Evolutionary conservation across 371 early-diverging fungal species (phyloP), one percentile per base, ranked within the genome.

Genomic region (Mortierella sp.): DNA sequence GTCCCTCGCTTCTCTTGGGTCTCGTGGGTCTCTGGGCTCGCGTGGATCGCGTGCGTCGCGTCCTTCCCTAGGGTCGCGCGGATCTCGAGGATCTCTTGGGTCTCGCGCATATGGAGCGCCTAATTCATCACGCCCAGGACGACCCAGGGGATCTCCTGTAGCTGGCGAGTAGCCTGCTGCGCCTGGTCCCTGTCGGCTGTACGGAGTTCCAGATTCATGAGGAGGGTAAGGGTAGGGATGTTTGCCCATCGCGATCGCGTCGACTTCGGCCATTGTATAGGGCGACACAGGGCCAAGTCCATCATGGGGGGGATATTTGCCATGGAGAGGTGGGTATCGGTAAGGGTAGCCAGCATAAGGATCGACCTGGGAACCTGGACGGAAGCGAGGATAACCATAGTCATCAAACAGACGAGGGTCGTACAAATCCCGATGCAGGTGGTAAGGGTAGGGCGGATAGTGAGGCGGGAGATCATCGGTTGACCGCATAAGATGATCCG

Each of bases 381-480:
- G 67, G 37, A 37, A 67, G 8, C 67, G 67, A 19, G 37, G 67
- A 40, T 67, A 67, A 2, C 67, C 67, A 24, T 67, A 67, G 43
- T 67, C 67, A 37, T 67, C 67, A 40, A 67, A 67, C 24, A 14
- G 9, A 9, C 67, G 67, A 24, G 67, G 67, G 40, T 67, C 67
- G 43, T 37, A 67, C 24, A 67, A 21, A 3, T 67, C 67, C 14
- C 67, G 67, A 19, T 67, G 67, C 40, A 67, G 24, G 19, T 67
- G 67, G 67, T 67, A 67, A 21, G 67, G 67, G 10, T 67, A 67
- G 10, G 67, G 37, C 10, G 67, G 67, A 19, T 67, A 67, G 10
- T 67, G 67, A 2, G 67, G 67, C 67, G 67, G 43, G 24, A 67
- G 67, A 40, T 67, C 67, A 67, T 67, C 67, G 43, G 67, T 40